A percentile compares a stretch with the other conserved stretches of the same genome.
These are phyloP conservation scores for Carex littledalei DNA, from an alignment of 176 grass and related monocot species.

Conservation along the genomic window DNA sequence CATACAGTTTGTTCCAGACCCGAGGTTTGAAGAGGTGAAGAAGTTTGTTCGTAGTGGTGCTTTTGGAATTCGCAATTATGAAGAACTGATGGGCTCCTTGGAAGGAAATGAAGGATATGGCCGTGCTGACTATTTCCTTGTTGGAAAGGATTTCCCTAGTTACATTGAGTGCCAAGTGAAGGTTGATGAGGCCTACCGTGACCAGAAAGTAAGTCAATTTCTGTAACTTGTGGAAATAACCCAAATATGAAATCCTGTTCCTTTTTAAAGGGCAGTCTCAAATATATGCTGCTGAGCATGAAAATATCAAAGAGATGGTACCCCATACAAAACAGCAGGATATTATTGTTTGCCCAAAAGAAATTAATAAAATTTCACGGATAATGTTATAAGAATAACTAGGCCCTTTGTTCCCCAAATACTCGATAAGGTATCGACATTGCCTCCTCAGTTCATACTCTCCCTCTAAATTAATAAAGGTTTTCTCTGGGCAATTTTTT, in stretches of 20 bases:
- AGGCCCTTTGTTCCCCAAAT: background rate
- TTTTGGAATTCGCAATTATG: constrained; percentile 65
- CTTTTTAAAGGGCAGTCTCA: background rate
- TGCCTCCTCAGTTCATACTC: background rate
- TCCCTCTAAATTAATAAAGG: background rate
- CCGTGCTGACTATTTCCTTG: constrained; percentile 96
- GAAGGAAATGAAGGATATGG: constrained; percentile 98
- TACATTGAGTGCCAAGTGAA: constrained; percentile 93
- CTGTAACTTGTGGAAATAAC: background rate
- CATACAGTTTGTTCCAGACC: constrained; percentile 83
- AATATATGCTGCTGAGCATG: background rate
- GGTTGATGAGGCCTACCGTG: constrained; percentile 80
- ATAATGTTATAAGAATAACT: background rate
- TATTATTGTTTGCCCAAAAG: background rate
- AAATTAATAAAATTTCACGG: background rate
- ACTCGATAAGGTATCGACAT: background rate
- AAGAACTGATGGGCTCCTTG: constrained; percentile 93
- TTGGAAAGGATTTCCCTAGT: constrained; percentile 95
- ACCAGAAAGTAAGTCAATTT: constrained; percentile 58
- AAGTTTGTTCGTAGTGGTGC: constrained; percentile 70
- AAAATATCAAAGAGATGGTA: background rate
- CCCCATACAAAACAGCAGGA: background rate
- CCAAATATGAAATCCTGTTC: background rate
- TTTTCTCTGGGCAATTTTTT: background rate
- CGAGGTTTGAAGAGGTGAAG: constrained; percentile 95